phyloP scores from a whole-genome alignment of 2,329 filamentous ascomycete species.

The Penicillium glabrum region DNA sequence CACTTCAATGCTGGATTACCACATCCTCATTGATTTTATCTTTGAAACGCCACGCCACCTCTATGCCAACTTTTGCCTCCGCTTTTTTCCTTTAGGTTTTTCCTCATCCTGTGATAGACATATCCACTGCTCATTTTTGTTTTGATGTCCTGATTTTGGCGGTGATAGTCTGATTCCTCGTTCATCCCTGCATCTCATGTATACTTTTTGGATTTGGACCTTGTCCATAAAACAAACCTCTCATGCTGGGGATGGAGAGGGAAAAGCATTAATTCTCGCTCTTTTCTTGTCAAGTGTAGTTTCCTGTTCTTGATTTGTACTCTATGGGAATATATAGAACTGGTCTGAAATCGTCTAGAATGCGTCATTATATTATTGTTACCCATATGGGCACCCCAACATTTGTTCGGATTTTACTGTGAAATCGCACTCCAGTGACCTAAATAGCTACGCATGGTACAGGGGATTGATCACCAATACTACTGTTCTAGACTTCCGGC shows the following conservation, averaged over 20 bases:
- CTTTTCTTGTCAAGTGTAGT: slow-evolving; percentile 15
- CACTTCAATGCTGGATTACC: neutral
- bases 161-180: slow-evolving; percentile 6
- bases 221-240: slow-evolving; percentile 2
- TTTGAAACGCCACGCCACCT: slow-evolving; percentile 19
- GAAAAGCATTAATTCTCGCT: slow-evolving; percentile 23
- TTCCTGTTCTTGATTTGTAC: slow-evolving; percentile 22
- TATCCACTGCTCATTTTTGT: slow-evolving; percentile 16
- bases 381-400: no score
- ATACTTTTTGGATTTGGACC: slow-evolving; percentile 1
- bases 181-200: slow-evolving; percentile 4
- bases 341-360: slow-evolving; percentile 18
- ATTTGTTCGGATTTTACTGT: no score
- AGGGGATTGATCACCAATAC: no score
- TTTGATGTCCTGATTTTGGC: slow-evolving; percentile 16
- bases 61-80: slow-evolving; percentile 2
- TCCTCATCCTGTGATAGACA: slow-evolving; percentile 20
- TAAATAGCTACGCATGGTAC: no score
- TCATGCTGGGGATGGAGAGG: slow-evolving; percentile 10
- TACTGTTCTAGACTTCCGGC: no score
- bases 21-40: neutral
- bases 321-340: slow-evolving; percentile 31
- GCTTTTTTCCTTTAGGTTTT: slow-evolving; percentile 6
- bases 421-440: no score
- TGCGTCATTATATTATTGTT: neutral